A percentile compares a stretch with the other conserved stretches of the same genome.
These are phyloP conservation scores for Diaporthe nobilis DNA, from an alignment of 2,329 filamentous ascomycete species.

Conservation along the genomic window DNA sequence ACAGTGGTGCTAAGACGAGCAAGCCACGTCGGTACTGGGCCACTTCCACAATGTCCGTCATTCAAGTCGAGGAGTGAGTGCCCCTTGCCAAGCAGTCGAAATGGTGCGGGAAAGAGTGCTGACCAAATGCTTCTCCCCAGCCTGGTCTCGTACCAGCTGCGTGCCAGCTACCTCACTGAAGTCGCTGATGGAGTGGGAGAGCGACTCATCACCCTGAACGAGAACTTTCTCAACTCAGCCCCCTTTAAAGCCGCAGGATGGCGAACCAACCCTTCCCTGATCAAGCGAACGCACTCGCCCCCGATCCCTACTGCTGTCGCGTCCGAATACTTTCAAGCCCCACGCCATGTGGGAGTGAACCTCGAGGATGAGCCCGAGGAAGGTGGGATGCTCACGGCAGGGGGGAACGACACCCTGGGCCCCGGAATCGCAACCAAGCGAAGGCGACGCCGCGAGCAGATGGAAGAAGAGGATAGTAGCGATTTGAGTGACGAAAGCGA, in stretches of 20 bases:
- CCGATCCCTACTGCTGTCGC: slow-evolving; percentile 87
- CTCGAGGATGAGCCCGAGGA: slow-evolving; percentile 81
- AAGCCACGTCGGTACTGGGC: background rate
- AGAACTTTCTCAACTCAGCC: slow-evolving; percentile 82
- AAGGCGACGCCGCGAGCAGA: slow-evolving; percentile 77
- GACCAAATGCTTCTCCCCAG: slow-evolving; percentile 56
- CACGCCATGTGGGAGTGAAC: slow-evolving; percentile 72
- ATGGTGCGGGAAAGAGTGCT: background rate
- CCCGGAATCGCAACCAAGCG: slow-evolving; percentile 77
- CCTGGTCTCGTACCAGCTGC: slow-evolving; percentile 86
- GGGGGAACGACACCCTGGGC: slow-evolving; percentile 77
- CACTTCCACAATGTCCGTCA: slow-evolving; percentile 56
- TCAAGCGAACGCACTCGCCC: slow-evolving; percentile 87
- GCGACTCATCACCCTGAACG: slow-evolving; percentile 85
- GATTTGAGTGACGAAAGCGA: slow-evolving; percentile 89
- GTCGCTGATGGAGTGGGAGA: slow-evolving; percentile 89
- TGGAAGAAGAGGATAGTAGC: slow-evolving; percentile 89
- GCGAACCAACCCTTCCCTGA: slow-evolving; percentile 79
- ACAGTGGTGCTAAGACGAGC: background rate
- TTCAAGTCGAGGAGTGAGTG: slow-evolving; percentile 60
- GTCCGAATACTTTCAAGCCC: slow-evolving; percentile 86
- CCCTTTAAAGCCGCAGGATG: slow-evolving; percentile 88
- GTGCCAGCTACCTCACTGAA: slow-evolving; percentile 83
- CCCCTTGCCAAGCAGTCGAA: background rate
- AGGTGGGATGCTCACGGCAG: slow-evolving; percentile 78